Evolutionary conservation across 2,329 filamentous ascomycete genomes (phyloP).

Genomic region (Ascochyta koolunga): DNA sequence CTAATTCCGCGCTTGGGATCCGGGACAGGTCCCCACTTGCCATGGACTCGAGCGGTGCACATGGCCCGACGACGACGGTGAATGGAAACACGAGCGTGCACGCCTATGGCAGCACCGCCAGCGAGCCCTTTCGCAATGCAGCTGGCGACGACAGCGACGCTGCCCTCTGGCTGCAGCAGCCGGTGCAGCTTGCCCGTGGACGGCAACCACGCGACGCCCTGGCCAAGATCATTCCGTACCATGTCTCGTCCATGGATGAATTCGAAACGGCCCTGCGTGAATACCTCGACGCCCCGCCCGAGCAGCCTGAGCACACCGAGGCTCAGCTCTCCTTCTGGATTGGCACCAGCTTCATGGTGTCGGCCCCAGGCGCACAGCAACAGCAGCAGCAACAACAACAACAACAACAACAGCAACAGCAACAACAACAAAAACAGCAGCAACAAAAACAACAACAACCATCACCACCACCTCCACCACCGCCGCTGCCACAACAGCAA

Average conservation of each 20-base stretch:
- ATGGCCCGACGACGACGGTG: constrained; percentile 4
- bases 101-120: not conserved
- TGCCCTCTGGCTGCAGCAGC: constrained; percentile 27
- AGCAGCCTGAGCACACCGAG: constrained; percentile 47
- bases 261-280: constrained; percentile 46
- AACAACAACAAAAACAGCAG: too few relatives aligned
- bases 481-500: constrained; percentile 15
- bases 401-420: not conserved
- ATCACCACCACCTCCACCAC: not conserved
- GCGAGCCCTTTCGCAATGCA: constrained; percentile 7
- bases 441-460: too few relatives aligned
- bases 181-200: constrained; percentile 44
- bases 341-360: constrained; percentile 44
- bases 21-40: constrained; percentile 25
- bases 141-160: constrained; percentile 20
- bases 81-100: not conserved
- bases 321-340: constrained; percentile 49
- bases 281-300: constrained; percentile 42
- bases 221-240: constrained; percentile 40
- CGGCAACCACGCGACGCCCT: constrained; percentile 47
- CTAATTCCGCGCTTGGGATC: constrained; percentile 18
- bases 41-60: constrained; percentile 30
- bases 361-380: constrained; percentile 11
- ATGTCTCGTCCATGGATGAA: constrained; percentile 42
- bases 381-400: constrained; percentile 1